Evolutionary conservation across 2,329 filamentous ascomycete species (phyloP).

Genomic region (Tolypocladium nubicola): DNA sequence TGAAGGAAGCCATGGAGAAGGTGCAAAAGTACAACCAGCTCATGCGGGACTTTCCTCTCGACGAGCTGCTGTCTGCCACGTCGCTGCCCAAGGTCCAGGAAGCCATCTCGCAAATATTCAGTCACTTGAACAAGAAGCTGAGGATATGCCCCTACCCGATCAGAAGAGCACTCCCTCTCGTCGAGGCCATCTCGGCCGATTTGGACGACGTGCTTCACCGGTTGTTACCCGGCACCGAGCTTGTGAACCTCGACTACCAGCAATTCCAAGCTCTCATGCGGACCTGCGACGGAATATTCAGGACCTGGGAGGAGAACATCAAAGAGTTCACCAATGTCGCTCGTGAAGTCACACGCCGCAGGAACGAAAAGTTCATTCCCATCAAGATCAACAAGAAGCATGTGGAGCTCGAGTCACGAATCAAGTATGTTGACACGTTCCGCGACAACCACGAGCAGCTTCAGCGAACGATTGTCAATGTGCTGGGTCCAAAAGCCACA

Average conservation of each 20-base stretch:
- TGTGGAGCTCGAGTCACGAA: conserved; percentile 74
- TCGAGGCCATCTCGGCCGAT: conserved; percentile 92
- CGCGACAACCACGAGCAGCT: conserved; percentile 96
- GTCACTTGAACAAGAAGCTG: conserved; percentile 94
- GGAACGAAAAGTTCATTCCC: conserved; percentile 96
- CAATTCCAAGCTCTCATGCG: conserved; percentile 84
- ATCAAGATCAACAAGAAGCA: conserved; percentile 92
- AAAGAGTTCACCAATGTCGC: conserved; percentile 98
- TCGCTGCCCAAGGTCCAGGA: conserved; percentile 83
- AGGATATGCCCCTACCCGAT: conserved; percentile 95
- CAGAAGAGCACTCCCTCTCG: conserved; percentile 79
- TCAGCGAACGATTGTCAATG: conserved; percentile 90
- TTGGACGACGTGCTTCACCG: conserved; percentile 79
- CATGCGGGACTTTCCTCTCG: conserved; percentile 95
- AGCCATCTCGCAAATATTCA: conserved; percentile 80
- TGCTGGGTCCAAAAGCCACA: conserved; percentile 68
- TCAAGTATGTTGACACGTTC: conserved; percentile 92
- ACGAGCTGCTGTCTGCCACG: conserved; percentile 87
- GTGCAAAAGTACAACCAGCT: conserved; percentile 98
- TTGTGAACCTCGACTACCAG: conserved; percentile 85
- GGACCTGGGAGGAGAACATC: conserved; percentile 87
- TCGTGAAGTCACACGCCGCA: conserved; percentile 82
- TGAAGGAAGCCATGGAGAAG: conserved; percentile 91
- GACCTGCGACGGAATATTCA: conserved; percentile 76
- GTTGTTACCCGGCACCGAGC: conserved; percentile 71